Evolutionary conservation across 2,329 filamentous ascomycete species (phyloP).

Genomic region (Rutstroemia sydowiana): DNA sequence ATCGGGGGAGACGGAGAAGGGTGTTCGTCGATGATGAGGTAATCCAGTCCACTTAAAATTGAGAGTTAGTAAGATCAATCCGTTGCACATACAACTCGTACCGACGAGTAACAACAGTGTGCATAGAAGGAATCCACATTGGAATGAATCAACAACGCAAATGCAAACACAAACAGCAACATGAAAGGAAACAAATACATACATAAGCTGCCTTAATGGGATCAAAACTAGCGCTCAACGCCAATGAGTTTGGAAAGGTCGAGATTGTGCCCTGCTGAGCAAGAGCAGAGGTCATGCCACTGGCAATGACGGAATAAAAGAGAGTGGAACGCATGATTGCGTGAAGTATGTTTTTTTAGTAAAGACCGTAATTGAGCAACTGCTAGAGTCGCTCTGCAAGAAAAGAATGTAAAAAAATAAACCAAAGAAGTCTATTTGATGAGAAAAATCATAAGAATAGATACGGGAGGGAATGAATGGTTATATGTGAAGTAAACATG

Average conservation of each 20-base stretch:
- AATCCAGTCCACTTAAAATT: slow-evolving; percentile 56
- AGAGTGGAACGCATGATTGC: slow-evolving; percentile 18
- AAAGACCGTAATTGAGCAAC: slow-evolving; percentile 5
- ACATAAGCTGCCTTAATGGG: slow-evolving; percentile 52
- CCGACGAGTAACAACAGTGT: too few relatives aligned
- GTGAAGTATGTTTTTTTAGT: slow-evolving; percentile 6
- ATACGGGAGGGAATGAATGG: neutral
- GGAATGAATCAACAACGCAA: too few relatives aligned
- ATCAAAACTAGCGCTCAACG: slow-evolving; percentile 45
- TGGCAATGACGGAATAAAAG: slow-evolving; percentile 19
- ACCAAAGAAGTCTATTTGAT: neutral
- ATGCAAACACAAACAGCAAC: too few relatives aligned
- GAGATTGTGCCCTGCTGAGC: slow-evolving; percentile 20
- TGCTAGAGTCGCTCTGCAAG: neutral
- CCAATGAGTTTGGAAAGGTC: slow-evolving; percentile 36
- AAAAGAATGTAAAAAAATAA: neutral
- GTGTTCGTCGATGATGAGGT: slow-evolving; percentile 54
- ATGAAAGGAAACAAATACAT: too few relatives aligned
- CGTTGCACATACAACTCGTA: too few relatives aligned
- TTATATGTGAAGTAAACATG: neutral
- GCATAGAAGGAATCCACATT: too few relatives aligned
- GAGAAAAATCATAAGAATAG: neutral
- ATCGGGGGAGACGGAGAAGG: slow-evolving; percentile 54
- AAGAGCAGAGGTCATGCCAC: slow-evolving; percentile 14
- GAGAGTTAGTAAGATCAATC: too few relatives aligned